phyloP scores from a whole-genome alignment of 176 grass and related monocot genomes.

The Oryza meridionalis region DNA sequence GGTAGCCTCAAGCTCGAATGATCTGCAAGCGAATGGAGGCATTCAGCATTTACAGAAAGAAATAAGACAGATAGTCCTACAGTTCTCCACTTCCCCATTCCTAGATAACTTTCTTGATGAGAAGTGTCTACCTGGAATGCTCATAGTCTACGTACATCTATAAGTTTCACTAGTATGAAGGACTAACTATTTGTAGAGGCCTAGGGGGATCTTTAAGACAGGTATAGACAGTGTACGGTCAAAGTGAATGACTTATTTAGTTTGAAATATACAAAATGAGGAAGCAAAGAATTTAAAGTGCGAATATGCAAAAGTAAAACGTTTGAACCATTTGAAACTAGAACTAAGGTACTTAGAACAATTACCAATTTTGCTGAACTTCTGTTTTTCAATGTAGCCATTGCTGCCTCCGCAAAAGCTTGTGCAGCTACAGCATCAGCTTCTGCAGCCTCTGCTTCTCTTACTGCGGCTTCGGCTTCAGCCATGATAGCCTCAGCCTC shows the following conservation, averaged over 20 bases:
- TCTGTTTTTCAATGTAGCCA: conserved; percentile 60
- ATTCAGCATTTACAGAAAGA: neutral
- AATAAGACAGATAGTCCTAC: neutral
- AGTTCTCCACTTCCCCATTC: neutral
- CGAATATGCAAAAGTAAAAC: conserved; percentile 3
- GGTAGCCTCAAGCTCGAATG: conserved; percentile 38
- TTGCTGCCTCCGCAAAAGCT: conserved; percentile 78
- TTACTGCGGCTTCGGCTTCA: conserved; percentile 76
- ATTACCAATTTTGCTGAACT: conserved; percentile 69
- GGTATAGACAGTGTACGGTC: neutral
- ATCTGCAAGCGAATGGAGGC: conserved; percentile 28
- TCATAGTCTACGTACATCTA: neutral
- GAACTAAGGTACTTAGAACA: neutral
- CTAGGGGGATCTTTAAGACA: neutral
- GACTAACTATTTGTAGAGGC: neutral
- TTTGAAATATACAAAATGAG: neutral
- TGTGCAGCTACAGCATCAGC: conserved; percentile 77
- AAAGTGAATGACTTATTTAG: neutral
- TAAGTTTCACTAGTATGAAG: conserved; percentile 5
- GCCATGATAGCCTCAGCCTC: conserved; percentile 91
- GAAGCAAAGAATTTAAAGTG: neutral
- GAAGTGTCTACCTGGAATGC: neutral
- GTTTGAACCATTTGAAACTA: neutral
- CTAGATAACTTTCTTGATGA: conserved; percentile 11
- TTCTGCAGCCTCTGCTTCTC: conserved; percentile 84